Evolutionary conservation across 768 basidiomycete species (phyloP).

Genomic region (Rhizopogon vulgaris): DNA sequence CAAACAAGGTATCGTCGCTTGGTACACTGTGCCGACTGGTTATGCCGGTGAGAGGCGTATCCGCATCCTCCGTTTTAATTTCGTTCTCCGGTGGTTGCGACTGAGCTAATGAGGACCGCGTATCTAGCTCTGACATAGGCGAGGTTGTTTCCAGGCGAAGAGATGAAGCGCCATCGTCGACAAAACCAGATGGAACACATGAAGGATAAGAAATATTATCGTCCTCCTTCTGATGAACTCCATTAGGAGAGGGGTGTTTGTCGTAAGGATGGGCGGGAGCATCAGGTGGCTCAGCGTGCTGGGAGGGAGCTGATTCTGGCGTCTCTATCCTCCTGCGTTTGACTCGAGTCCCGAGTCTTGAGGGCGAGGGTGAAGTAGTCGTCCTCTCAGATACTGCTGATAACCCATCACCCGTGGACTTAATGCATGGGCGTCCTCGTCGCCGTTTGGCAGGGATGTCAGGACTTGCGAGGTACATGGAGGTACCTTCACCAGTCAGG

Average conservation of each 20-base stretch:
- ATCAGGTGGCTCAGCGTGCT: conserved; percentile 6
- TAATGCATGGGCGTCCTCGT: conserved; percentile 25
- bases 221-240: conserved; percentile 1
- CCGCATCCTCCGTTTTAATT: conserved; percentile 48
- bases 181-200: neutral
- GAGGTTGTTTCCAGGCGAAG: neutral
- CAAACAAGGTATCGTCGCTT: conserved; percentile 52
- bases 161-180: neutral
- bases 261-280: conserved; percentile 4
- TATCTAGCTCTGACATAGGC: conserved; percentile 1
- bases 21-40: conserved; percentile 50
- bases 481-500: conserved; percentile 4
- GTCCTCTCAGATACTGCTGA: conserved; percentile 1
- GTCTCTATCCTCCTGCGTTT: conserved; percentile 43
- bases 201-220: neutral
- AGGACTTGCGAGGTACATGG: neutral
- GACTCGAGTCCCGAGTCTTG: conserved; percentile 24
- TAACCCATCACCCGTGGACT: conserved; percentile 7
- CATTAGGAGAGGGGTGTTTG: conserved; percentile 12
- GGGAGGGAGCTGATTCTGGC: conserved; percentile 20
- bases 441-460: conserved; percentile 24
- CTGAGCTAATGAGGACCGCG: neutral
- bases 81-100: conserved; percentile 16
- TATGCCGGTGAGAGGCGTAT: conserved; percentile 42
- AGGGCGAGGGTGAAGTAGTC: conserved; percentile 6